Percentiles rank a stretch among this genome's conserved stretches.
Conservation (phyloP, 2,329 filamentous ascomycete genomes). For the Trichoderma pleuroti region DNA sequence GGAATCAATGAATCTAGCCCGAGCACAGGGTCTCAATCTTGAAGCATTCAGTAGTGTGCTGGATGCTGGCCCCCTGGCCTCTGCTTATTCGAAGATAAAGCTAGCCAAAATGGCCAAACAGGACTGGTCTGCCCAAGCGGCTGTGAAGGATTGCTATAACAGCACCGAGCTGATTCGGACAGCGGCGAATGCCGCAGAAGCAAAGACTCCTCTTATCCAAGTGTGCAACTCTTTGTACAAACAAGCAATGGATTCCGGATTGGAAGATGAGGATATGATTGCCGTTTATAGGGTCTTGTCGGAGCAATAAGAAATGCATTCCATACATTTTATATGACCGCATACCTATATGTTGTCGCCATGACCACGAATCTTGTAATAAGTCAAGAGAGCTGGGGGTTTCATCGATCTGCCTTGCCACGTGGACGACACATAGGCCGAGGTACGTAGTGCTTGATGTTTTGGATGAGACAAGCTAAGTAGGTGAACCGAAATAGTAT, state of each 20-base stretch:
- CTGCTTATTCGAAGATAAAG: constrained; percentile 30
- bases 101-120: constrained; percentile 28
- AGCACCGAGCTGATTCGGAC: constrained; percentile 28
- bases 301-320: not conserved
- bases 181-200: constrained; percentile 23
- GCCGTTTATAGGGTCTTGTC: constrained; percentile 24
- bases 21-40: constrained; percentile 31
- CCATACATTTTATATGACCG: not conserved
- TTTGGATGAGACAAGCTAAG: not conserved
- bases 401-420: not conserved
- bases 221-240: constrained; percentile 25
- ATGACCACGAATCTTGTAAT: not conserved
- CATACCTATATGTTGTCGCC: not conserved
- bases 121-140: constrained; percentile 32
- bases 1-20: constrained; percentile 33
- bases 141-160: constrained; percentile 32
- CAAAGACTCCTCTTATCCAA: constrained; percentile 25
- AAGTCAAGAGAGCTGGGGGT: not conserved
- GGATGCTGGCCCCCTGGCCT: constrained; percentile 32
- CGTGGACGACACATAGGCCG: not conserved
- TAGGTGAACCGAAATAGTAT: not conserved
- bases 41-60: constrained; percentile 30
- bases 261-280: constrained; percentile 31
- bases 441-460: not conserved
- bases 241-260: constrained; percentile 24